A percentile compares a stretch with the other conserved stretches of the same genome.
These are phyloP conservation scores for Yarrowia sp. DNA, from an alignment of 805 yeast genomes.

Conservation along the genomic window DNA sequence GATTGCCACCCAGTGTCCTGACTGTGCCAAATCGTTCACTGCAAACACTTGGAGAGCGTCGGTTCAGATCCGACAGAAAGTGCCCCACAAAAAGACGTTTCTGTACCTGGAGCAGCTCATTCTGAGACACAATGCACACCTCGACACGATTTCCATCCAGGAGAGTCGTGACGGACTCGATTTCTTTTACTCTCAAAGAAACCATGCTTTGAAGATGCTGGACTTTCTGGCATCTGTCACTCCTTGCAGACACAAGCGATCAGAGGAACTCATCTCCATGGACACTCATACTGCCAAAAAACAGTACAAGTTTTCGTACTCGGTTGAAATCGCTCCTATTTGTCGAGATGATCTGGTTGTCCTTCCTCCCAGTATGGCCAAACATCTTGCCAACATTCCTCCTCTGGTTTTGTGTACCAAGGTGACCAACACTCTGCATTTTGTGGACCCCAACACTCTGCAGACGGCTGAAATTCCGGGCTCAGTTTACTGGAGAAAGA, in stretches of 20 bases:
- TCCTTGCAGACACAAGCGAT: constrained; percentile 75
- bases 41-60: constrained; percentile 95
- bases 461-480: constrained; percentile 74
- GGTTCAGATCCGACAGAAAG: constrained; percentile 96
- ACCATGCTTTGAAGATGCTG: constrained; percentile 89
- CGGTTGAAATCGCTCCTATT: constrained; percentile 88
- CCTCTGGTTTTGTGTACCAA: constrained; percentile 81
- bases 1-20: constrained; percentile 93
- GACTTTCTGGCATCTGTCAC: constrained; percentile 81
- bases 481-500: constrained; percentile 71
- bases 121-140: constrained; percentile 85
- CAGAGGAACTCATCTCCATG: constrained; percentile 82
- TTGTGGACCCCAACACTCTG: constrained; percentile 74
- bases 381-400: constrained; percentile 73
- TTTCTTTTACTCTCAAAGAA: constrained; percentile 80
- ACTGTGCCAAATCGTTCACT: constrained; percentile 92
- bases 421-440: constrained; percentile 73
- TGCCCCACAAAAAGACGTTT: constrained; percentile 90
- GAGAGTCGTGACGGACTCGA: constrained; percentile 91
- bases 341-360: constrained; percentile 92
- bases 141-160: constrained; percentile 84
- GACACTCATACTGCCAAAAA: constrained; percentile 88
- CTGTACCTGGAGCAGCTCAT: constrained; percentile 88
- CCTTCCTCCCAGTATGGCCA: constrained; percentile 77
- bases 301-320: constrained; percentile 82